Base-by-base conservation (phyloP, 1,284 basidiomycete genomes). In the Erythrobasidium hasegawianum region DNA sequence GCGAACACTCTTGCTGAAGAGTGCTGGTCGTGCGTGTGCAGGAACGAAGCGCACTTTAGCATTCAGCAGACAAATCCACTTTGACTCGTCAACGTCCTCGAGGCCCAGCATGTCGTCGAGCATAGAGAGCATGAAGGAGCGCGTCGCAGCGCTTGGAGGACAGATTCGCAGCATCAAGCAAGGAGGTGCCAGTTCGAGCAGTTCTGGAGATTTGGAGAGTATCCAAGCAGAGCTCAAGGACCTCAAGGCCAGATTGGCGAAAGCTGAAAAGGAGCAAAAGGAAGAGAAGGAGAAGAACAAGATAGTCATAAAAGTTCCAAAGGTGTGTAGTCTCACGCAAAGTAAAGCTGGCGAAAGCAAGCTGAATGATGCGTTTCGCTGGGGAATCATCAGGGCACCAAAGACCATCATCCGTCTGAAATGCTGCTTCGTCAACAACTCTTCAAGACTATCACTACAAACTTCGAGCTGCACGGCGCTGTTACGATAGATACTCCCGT, bases 401-500 rank as follows among this genome's bases (percentile, higher is more conserved):
- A 92, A 65, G 95, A 98, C 79, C 97, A 93, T 81, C 89, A 90
- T 65, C 91, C 95, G 4, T 83, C 85, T n/a, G 91, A 96, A 75
- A 96, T 96, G 84, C 86, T 89, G 75, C 86, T 96, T 71, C 86
- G 95, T 67, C 87, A 90, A 74, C 86, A 89, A 78, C 88, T 98
- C 75, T 95, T 97, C 76, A 81, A 83, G 43, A 90, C 87, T 59
- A 88, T 99, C 72, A 89, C 91, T 76, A 85, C 87, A 3, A 85
- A 87, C 70, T 99, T 98, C 78, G 86, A 90, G 64, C 84, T 86
- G 14, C 96, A 89, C 76, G 95, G 96, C 40, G 95, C 87, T 1
- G 84, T 87, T 66, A 93, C 90, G 69, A 90, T 98, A 69, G 95
- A 98, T 79, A 98, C 95, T 1, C 95, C 95, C 66, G 93, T 97